These are phyloP conservation scores for Auriscalpium vulgare DNA, from an alignment of 768 basidiomycete species.

Conservation along the genomic window DNA sequence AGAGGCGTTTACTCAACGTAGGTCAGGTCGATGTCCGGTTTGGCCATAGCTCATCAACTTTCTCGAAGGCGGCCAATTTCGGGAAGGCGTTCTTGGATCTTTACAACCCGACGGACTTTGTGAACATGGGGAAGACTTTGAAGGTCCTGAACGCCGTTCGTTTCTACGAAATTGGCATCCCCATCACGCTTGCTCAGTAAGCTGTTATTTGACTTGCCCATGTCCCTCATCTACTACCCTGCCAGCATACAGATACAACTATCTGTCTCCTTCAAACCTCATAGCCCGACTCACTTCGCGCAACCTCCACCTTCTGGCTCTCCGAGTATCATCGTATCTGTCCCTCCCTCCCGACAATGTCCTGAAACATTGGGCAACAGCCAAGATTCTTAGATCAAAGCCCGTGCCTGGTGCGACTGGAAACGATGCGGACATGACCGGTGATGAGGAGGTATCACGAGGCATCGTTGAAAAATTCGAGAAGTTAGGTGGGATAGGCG, in stretches of 20 bases:
- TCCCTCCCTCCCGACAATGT: slow-evolving; percentile 80
- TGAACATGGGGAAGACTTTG: slow-evolving; percentile 85
- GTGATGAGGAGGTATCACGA: slow-evolving; percentile 73
- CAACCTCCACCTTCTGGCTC: slow-evolving; percentile 85
- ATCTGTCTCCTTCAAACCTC: slow-evolving; percentile 73
- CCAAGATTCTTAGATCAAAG: slow-evolving; percentile 76
- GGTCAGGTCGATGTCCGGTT: slow-evolving; percentile 13
- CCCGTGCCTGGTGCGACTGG: slow-evolving; percentile 45
- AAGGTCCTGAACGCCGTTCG: slow-evolving; percentile 93
- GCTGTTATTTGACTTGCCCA: slow-evolving; percentile 20
- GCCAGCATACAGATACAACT: slow-evolving; percentile 53
- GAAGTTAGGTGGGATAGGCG: slow-evolving; percentile 65
- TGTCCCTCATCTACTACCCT: slow-evolving; percentile 1
- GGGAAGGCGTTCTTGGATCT: slow-evolving; percentile 90
- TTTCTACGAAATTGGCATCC: slow-evolving; percentile 87
- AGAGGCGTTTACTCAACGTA: slow-evolving; percentile 78
- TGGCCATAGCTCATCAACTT: neutral
- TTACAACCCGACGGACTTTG: slow-evolving; percentile 87
- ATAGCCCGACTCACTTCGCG: slow-evolving; percentile 79
- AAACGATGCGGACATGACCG: slow-evolving; percentile 46
- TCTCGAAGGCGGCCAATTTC: slow-evolving; percentile 83
- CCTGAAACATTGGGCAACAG: slow-evolving; percentile 91
- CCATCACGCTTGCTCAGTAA: slow-evolving; percentile 86
- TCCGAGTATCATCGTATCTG: slow-evolving; percentile 82
- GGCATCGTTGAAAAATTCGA: slow-evolving; percentile 88